Evolutionary conservation across 495 filamentous ascomycete species (phyloP).

Genomic region (Trypethelium eluteriae): DNA sequence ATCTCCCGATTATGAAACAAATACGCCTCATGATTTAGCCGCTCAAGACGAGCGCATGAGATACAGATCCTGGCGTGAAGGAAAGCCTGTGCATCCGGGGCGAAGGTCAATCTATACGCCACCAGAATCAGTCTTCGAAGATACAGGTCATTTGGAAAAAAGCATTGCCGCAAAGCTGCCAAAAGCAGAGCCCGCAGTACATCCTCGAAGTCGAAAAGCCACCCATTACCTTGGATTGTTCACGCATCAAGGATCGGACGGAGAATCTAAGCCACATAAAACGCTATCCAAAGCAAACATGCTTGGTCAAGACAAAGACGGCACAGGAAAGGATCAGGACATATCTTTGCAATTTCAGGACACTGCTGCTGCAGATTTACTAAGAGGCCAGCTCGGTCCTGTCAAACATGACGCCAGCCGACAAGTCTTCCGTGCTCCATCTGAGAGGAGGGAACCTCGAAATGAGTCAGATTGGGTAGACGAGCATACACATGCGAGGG

Average conservation of each 20-base stretch:
- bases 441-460: neutral
- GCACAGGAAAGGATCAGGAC: neutral
- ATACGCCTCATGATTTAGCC: neutral
- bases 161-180: slow-evolving; percentile 75
- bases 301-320: neutral
- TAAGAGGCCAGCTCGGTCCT: neutral
- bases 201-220: slow-evolving; percentile 82
- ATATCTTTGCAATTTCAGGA: too few species aligned
- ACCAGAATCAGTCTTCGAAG: slow-evolving; percentile 13
- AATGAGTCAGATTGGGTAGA: too few species aligned
- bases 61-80: slow-evolving; percentile 38
- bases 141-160: slow-evolving; percentile 55
- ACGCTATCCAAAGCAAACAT: neutral
- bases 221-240: slow-evolving; percentile 89
- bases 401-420: neutral
- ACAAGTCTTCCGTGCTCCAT: neutral
- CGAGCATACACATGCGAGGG: too few species aligned
- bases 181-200: slow-evolving; percentile 58
- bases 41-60: slow-evolving; percentile 25
- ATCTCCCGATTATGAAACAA: neutral
- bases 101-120: neutral
- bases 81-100: slow-evolving; percentile 24
- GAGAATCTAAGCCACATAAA: slow-evolving; percentile 13
- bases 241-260: slow-evolving; percentile 68
- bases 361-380: neutral